Base-by-base conservation (phyloP, 2,329 filamentous ascomycete species). In the Teratosphaeria epicoccoides region DNA sequence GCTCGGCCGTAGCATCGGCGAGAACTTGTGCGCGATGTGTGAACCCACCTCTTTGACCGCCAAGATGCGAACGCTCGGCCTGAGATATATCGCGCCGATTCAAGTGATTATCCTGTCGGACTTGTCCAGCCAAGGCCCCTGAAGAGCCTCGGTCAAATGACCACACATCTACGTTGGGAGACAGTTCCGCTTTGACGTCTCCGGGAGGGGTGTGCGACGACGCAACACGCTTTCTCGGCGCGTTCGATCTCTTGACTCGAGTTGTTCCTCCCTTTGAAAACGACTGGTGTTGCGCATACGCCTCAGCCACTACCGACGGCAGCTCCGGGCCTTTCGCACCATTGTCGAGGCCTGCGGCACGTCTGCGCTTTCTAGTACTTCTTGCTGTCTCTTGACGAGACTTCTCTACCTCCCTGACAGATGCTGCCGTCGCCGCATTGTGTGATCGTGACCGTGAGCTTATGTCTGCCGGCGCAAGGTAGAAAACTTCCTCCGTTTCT, bases 301-400 rank as follows among this genome's bases (percentile, higher is more conserved):
- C 61, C 23, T 50, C 50, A 25, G 62, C 60, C n/a, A 63, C 61
- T 6, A 57, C 52, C n/a, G 58, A 60, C 2, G 61, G 61, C 52
- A 65, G 47, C n/a, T 62, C 57, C n/a, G 57, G 45, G 11, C 43
- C 55, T 49, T 47, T 50, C 24, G 49, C 50, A 17, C 33, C 33
- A 40, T 40, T 17, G 33, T 40, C 14, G 14, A 17, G 20, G 33
- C 14, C 33, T 17, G 33, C 33, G 17, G 33, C 14, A 40, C 9
- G 33, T 17, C 33, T 20, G 33, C 33, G 33, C n/a, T 17, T 40
- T 40, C 33, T n/a, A n/a, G n/a, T n/a, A n/a, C n/a, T n/a, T n/a
- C n/a, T n/a, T n/a, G 14, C 1, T 40, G 33, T 40, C n/a, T 40
- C n/a, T 17, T n/a, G n/a, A n/a, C n/a, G n/a, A n/a, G n/a, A n/a